phyloP scores from a whole-genome alignment of 345 rosid species.

The Eucalyptus regnans region DNA sequence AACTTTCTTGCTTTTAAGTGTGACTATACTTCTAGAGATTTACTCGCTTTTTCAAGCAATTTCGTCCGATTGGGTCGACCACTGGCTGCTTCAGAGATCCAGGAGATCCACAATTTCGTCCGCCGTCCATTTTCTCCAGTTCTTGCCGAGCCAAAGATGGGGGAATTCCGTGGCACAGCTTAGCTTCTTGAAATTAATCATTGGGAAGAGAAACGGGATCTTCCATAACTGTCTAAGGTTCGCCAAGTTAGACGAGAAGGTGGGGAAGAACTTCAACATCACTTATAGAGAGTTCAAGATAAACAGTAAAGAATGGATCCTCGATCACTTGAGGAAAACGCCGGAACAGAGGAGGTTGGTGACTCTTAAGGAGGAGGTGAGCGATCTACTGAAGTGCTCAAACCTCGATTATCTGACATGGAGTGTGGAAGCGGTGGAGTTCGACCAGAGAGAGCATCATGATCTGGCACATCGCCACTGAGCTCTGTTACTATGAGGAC shows the following conservation, averaged over 20 bases:
- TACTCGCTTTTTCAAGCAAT: background rate
- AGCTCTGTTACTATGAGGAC: background rate
- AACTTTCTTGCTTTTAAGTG: background rate
- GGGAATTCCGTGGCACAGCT: background rate
- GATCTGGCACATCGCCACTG: background rate
- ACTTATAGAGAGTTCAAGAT: background rate
- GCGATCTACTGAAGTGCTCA: fast-evolving
- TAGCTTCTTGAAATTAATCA: background rate
- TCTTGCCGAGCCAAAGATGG: background rate
- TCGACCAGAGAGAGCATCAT: background rate
- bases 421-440: background rate
- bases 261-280: background rate
- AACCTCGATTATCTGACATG: fast-evolving
- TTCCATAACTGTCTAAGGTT: fast-evolving
- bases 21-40: conserved; percentile 2
- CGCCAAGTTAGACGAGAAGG: background rate
- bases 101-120: background rate
- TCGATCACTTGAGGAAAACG: fast-evolving
- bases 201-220: background rate
- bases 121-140: background rate
- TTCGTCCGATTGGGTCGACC: background rate
- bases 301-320: background rate
- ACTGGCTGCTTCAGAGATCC: background rate
- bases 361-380: background rate
- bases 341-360: background rate